Percentiles rank a stretch among this genome's conserved stretches.
phyloP scores from a whole-genome alignment of 495 filamentous ascomycete genomes.

The Aspergillus nidulans region DNA sequence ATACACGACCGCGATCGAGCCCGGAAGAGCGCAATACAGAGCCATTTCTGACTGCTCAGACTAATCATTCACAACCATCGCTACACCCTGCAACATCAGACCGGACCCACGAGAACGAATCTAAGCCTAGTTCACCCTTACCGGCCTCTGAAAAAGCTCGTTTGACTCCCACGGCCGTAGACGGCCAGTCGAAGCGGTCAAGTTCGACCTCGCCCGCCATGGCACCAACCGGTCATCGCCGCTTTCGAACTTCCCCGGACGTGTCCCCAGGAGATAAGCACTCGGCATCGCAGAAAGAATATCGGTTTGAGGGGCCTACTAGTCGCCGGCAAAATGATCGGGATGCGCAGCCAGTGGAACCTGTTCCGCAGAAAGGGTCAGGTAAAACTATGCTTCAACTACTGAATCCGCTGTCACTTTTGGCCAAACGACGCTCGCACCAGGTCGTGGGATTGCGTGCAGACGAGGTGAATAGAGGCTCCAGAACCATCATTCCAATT shows the following conservation, averaged over 20 bases:
- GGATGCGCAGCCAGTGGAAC: conserved; percentile 25
- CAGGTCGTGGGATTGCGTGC: conserved; percentile 39
- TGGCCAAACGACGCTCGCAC: conserved; percentile 54
- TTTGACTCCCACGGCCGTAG: conserved; percentile 20
- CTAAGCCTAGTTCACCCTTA: conserved; percentile 36
- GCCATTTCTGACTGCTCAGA: conserved; percentile 20
- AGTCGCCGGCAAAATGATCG: conserved; percentile 30
- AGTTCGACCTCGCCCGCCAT: conserved; percentile 25
- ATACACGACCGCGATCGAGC: conserved; percentile 32
- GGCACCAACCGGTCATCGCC: conserved; percentile 27
- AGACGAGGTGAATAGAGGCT: conserved; percentile 46
- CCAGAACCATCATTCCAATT: conserved; percentile 53
- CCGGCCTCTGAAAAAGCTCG: conserved; percentile 32
- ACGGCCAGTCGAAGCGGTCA: conserved; percentile 26
- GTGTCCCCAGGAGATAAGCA: conserved; percentile 27
- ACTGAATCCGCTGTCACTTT: conserved; percentile 62
- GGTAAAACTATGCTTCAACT: conserved; percentile 63
- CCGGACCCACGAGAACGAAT: conserved; percentile 28
- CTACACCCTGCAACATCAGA: conserved; percentile 20
- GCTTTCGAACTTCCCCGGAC: conserved; percentile 35
- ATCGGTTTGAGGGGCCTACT: conserved; percentile 20
- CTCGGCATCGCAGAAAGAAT: conserved; percentile 23
- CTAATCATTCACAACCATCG: conserved; percentile 29
- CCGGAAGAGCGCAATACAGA: conserved; percentile 29
- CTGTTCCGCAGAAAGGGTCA: conserved; percentile 30